Evolutionary conservation across 768 basidiomycete species (phyloP).

Genomic region (Podaxis sp.): DNA sequence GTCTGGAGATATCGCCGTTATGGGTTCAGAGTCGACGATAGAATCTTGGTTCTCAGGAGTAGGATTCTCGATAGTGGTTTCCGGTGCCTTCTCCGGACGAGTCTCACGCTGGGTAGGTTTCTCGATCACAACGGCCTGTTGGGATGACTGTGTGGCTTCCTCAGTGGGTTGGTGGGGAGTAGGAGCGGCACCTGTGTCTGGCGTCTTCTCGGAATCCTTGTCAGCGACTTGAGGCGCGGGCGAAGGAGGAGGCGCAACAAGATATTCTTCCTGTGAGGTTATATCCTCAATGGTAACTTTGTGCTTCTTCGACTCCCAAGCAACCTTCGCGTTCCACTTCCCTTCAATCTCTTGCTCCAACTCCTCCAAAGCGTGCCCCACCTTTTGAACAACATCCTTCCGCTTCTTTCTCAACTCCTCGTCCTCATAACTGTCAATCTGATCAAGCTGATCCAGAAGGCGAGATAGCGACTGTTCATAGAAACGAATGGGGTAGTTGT

Average conservation of each 20-base stretch:
- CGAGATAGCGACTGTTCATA: constrained; percentile 61
- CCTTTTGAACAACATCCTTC: constrained; percentile 52
- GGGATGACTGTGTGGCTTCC: not conserved
- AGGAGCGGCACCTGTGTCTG: not conserved
- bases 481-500: constrained; percentile 59
- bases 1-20: constrained; percentile 28
- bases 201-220: not conserved
- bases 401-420: constrained; percentile 47
- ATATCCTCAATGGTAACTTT: constrained; percentile 8
- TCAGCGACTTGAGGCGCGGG: not conserved
- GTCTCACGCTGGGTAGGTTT: not conserved
- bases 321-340: constrained; percentile 31
- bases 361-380: constrained; percentile 58
- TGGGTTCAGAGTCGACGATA: constrained; percentile 6
- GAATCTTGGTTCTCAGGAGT: not conserved
- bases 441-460: constrained; percentile 58
- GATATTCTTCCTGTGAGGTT: constrained; percentile 5
- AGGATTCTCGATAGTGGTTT: not conserved
- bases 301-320: constrained; percentile 23
- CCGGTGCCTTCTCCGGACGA: not conserved
- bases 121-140: not conserved
- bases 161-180: not conserved
- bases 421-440: constrained; percentile 61
- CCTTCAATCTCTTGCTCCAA: constrained; percentile 51
- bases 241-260: not conserved